Conservation (phyloP, 2,329 filamentous ascomycete genomes). For the Pseudogymnoascus sp. region DNA sequence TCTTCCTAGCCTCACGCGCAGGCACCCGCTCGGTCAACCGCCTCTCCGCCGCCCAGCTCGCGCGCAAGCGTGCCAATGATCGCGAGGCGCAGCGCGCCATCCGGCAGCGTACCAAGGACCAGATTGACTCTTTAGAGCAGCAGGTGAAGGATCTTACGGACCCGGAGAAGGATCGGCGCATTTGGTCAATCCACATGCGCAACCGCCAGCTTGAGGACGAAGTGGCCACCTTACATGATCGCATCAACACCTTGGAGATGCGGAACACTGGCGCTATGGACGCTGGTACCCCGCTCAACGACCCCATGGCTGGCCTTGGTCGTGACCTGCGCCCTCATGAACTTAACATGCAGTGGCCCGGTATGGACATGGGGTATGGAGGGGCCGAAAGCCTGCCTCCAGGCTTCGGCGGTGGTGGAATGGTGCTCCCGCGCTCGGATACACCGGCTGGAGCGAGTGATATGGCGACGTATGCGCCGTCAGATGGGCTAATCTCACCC, state of each 20-base stretch:
- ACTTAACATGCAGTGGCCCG: not conserved
- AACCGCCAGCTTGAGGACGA: not conserved
- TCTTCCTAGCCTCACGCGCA: constrained; percentile 26
- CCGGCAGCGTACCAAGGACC: constrained; percentile 74
- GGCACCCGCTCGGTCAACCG: constrained; percentile 73
- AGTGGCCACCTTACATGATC: not conserved
- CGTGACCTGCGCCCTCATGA: not conserved
- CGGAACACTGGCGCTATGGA: not conserved
- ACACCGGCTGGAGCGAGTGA: not conserved
- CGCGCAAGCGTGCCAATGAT: constrained; percentile 85
- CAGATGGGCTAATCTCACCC: not conserved
- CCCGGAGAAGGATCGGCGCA: not conserved
- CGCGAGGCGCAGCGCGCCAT: constrained; percentile 84
- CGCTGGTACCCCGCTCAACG: not conserved
- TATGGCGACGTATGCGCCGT: not conserved
- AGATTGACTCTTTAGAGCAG: constrained; percentile 70
- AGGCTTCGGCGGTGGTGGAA: not conserved
- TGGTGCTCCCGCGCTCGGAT: not conserved
- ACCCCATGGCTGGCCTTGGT: not conserved
- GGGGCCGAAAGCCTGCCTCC: not conserved
- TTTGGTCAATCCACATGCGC: not conserved
- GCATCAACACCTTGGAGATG: not conserved
- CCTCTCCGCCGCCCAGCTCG: constrained; percentile 78
- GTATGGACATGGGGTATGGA: not conserved
- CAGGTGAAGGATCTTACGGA: constrained; percentile 62